Base-by-base conservation (phyloP, 768 basidiomycete genomes). In the Rhodotorula taiwanensis region DNA sequence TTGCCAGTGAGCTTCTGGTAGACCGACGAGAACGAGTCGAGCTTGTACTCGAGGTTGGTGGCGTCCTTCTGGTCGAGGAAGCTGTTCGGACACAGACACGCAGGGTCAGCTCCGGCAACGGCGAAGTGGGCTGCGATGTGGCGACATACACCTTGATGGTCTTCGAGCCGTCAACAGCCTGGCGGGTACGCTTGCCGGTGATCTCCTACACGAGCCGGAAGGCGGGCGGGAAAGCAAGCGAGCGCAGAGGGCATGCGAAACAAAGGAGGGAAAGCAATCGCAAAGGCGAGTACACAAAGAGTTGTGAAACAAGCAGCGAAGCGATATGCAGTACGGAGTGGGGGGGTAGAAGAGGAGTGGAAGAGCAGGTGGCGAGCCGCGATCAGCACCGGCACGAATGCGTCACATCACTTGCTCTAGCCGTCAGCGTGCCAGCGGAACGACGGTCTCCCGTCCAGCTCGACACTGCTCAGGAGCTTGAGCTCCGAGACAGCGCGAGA, bases 31-130 rank as follows among this genome's bases (percentile, higher is more conserved):
- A 98, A 99, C 69, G 93, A 94, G 80, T 99, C 95, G 73, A 98
- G 83, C 84, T 99, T 99, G 87, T 99, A 97, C 82, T 98, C 95
- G 76, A 98, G 83, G 74, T 90, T 88, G 77, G 92, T 98, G 60
- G 91, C 84, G 76, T 99, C 95, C 79, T 98, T 98, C 70, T 90
- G 81, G 82, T 99, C 95, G 71, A 99, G 87, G 82, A 92, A 87
- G 71, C 94, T 98, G 76, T 28, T 66, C 63, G 45, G 8, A 8
- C 36, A 39, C 9, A 39, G 36, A n/a, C 36, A 39, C 16, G 20
- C 21, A 13, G 16, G 30, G 28, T 25, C 18, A 27, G 20, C 27
- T 60, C 53, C 44, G 58, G 30, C 15, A 33, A 8, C 9, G 27
- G 47, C 9, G 21, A 27, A 23, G n/a, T n/a, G n/a, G n/a, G n/a